Conservation (phyloP, 495 filamentous ascomycete species). For the Xylaria scruposa region DNA sequence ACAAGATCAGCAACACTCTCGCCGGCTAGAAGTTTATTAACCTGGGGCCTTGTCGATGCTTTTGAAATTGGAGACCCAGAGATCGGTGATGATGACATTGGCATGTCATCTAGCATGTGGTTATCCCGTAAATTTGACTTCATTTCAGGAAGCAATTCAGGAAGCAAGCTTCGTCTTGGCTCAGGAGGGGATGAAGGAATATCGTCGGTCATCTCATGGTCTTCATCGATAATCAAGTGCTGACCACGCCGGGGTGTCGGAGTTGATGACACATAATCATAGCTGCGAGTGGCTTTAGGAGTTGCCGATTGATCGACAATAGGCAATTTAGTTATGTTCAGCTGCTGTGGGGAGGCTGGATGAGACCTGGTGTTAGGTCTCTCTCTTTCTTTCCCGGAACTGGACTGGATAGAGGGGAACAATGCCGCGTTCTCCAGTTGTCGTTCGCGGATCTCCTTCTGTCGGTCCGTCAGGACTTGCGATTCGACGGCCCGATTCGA, state of each 20-base stretch:
- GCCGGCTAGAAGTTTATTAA: conserved; percentile 26
- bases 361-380: conserved; percentile 7
- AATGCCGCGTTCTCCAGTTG: conserved; percentile 71
- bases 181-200: conserved; percentile 61
- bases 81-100: conserved; percentile 54
- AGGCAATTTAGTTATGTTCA: conserved; percentile 13
- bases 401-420: conserved; percentile 73
- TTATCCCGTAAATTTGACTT: conserved; percentile 47
- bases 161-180: conserved; percentile 51
- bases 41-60: conserved; percentile 23
- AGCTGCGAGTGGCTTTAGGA: conserved; percentile 42
- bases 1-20: conserved; percentile 24
- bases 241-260: conserved; percentile 71
- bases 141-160: conserved; percentile 56
- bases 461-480: conserved; percentile 74
- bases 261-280: conserved; percentile 78
- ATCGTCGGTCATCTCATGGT: conserved; percentile 52
- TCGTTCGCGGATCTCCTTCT: conserved; percentile 71
- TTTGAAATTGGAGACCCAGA: conserved; percentile 48
- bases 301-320: conserved; percentile 42
- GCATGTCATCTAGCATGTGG: conserved; percentile 52
- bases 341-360: background rate
- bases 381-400: conserved; percentile 47
- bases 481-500: conserved; percentile 55
- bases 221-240: conserved; percentile 45